Evolutionary conservation across 805 yeast genomes (phyloP).

Genomic region (Wickerhamomyces rabaulensis): DNA sequence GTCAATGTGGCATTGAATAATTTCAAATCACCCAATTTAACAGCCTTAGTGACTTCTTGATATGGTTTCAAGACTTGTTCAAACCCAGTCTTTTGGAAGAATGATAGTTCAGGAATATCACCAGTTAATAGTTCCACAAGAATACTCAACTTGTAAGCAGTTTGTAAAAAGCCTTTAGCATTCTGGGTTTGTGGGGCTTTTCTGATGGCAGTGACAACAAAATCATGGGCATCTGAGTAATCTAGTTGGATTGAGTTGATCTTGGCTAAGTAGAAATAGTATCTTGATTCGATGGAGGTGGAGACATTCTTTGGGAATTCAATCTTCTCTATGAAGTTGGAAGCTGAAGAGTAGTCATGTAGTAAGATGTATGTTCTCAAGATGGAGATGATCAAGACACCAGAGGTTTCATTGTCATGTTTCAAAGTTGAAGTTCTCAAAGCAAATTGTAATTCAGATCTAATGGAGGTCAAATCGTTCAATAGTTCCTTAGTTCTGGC

Average conservation of each 20-base stretch:
- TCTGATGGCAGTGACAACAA: constrained; percentile 89
- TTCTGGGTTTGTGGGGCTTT: constrained; percentile 89
- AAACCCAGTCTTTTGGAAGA: constrained; percentile 61
- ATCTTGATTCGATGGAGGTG: constrained; percentile 86
- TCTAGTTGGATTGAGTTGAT: constrained; percentile 89
- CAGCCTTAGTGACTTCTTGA: constrained; percentile 84
- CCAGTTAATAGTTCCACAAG: constrained; percentile 92
- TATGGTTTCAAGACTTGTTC: constrained; percentile 71
- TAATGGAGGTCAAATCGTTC: constrained; percentile 45
- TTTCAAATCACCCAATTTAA: constrained; percentile 83
- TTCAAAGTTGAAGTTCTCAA: constrained; percentile 86
- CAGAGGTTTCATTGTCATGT: constrained; percentile 89
- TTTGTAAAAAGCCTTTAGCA: constrained; percentile 83
- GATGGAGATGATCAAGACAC: constrained; percentile 78
- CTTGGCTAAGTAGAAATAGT: constrained; percentile 85
- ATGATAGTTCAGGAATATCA: constrained; percentile 86
- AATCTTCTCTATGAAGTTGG: constrained; percentile 82
- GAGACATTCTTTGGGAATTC: constrained; percentile 84
- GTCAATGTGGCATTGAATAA: constrained; percentile 68
- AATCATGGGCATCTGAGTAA: constrained; percentile 86
- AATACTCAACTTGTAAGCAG: constrained; percentile 82
- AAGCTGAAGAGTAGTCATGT: constrained; percentile 83
- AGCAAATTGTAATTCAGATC: constrained; percentile 66
- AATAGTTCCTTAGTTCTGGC: constrained; percentile 69
- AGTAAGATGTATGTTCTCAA: constrained; percentile 72